Conservation (phyloP, 495 filamentous ascomycete species). For the Xylona heveae region DNA sequence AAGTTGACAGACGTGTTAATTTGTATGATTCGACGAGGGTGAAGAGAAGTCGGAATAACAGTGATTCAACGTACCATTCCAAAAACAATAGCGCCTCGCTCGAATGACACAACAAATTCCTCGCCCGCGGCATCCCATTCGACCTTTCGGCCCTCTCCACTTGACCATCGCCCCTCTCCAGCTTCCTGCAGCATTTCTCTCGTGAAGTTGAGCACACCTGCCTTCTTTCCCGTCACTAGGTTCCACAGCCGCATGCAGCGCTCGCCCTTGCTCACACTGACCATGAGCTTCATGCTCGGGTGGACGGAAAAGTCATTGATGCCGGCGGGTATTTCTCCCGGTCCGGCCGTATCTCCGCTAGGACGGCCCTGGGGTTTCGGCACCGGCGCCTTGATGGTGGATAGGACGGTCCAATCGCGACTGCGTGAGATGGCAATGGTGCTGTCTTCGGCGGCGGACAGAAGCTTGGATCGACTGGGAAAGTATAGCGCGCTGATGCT, state of each 20-base stretch:
- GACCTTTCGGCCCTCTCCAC: conserved; percentile 68
- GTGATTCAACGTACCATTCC: conserved; percentile 34
- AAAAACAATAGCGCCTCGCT: conserved; percentile 66
- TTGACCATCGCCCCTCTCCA: conserved; percentile 52
- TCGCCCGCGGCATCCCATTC: conserved; percentile 57
- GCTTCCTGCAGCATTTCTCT: conserved; percentile 41
- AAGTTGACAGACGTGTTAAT: neutral
- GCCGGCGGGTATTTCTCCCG: conserved; percentile 69
- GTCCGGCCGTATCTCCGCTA: conserved; percentile 70
- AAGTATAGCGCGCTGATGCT: conserved; percentile 62
- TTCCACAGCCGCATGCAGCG: conserved; percentile 90
- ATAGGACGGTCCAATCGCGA: conserved; percentile 75
- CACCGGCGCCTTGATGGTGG: conserved; percentile 74
- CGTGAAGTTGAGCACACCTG: conserved; percentile 70
- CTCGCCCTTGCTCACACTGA: conserved; percentile 76
- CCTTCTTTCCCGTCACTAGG: conserved; percentile 86
- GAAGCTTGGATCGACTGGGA: conserved; percentile 68
- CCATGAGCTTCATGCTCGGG: conserved; percentile 87
- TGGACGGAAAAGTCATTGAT: conserved; percentile 92
- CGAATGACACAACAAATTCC: conserved; percentile 76
- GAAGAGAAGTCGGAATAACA: neutral
- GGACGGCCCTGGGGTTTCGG: conserved; percentile 68
- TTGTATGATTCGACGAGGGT: neutral
- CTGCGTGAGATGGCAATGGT: conserved; percentile 68
- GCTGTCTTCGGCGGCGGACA: conserved; percentile 69